Base-by-base conservation (phyloP, 805 yeast species). In the Ogataea trehalophila region DNA sequence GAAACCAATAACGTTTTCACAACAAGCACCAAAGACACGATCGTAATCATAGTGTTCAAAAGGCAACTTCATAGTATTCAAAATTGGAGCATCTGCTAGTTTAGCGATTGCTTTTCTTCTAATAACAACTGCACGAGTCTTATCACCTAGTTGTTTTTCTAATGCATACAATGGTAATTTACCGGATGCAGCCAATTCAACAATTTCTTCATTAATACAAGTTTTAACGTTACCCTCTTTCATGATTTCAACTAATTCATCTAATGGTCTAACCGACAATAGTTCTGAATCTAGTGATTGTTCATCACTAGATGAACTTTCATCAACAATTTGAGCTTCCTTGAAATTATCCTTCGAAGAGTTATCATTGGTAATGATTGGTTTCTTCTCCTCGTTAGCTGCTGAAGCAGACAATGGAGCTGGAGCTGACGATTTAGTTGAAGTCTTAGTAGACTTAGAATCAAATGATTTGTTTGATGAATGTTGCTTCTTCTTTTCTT, bases 1-100 rank as follows among this genome's bases (percentile, higher is more conserved):
- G 65, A 76, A 94, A 31, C 99, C 99, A 66, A 94, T 86, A 49
- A 94, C 99, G 62, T 94, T 94, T 68, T 94, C 99, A 74, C 99
- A 94, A 72, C 99, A 94, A 9, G 99, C 97, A 52, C 99, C 99
- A 62, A 91, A 85, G 6, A 94, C 99, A 56, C 98, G 83, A 64
- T 90, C 95, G 65, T 90, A 94, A 65, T 94, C 97, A 63, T 92
- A 94, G 61, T 80, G 71, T 53, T 75, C 71, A 68, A 81, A 90
- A 16, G 99, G 99, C 53, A 94, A 74, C 53, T 80, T 78, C 33
- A 78, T 72, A 2, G 85, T 70, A 55, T 82, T 84, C 46, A 94
- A 74, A 16, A 87, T 82, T 46, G 96, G 90, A 17, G 95, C 89
- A 57, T 82, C 77, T 6, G 96, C 88, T 45, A 88, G 68, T 43